Evolutionary conservation across 805 yeast genomes (phyloP), one percentile per base, ranked within the genome.

Genomic region (Wickerhamomyces rabaulensis): DNA sequence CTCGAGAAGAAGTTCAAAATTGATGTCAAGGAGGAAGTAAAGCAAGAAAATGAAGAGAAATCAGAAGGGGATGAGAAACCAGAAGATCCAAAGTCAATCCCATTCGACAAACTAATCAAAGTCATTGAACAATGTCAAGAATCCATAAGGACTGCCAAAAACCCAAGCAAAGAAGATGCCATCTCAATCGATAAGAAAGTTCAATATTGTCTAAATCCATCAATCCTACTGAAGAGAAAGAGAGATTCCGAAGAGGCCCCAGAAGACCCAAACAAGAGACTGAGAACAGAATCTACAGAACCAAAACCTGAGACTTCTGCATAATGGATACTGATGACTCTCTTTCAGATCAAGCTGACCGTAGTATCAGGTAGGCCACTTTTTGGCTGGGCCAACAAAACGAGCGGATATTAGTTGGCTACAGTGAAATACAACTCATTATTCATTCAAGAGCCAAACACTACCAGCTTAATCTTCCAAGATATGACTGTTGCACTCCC

Each of bases 201-300:
- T 12, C 81, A 80, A 48, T 81, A 74, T 53, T 76, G 84, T 44
- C 65, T 80, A 42, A 80, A 81, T 52, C 94, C 94, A 15, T 64
- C 61, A 39, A 64, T 74, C 47, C 57, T 78, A 40, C 56, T 79
- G 35, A 80, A 78, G 55, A 73, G 77, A 57, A 75, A 66, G 41
- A 53, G 66, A 48, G 66, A 61, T 13, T 50, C 53, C n/a, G 38
- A 39, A 9, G 53, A 50, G 58, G 42, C 64, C 9, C 8, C 22
- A 54, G 61, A 61, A 2, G 60, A 60, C n/a, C 54, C 56, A 6
- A 57, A 47, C 19, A 67, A 63, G 38, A 58, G 64, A 33, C 57
- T 55, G 12, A 46, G 51, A n/a, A 44, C 54, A 4, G 57, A 46
- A n/a, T 49, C 55, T 4, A 27, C 17, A 8, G 54, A 45, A 17